Conservation (phyloP, 148 eudicot species). For the Amaranthus cruentus region DNA sequence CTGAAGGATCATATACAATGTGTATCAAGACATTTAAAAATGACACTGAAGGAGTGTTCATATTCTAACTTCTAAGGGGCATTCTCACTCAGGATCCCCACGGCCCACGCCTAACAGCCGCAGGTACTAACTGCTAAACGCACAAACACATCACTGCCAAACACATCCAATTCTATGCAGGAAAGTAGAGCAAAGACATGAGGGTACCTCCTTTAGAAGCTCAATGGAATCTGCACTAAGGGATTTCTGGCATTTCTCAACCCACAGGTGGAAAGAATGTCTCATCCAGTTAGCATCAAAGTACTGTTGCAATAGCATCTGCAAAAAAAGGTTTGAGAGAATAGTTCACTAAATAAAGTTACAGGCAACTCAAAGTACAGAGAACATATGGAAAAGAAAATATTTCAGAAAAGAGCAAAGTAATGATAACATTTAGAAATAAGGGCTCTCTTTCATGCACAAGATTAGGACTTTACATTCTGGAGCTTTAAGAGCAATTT, state of each 20-base stretch:
- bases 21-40: background rate
- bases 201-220: conserved; percentile 70
- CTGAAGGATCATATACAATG: background rate
- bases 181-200: background rate
- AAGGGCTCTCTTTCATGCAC: conserved; percentile 8
- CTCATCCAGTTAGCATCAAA: conserved; percentile 59
- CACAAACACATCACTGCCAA: background rate
- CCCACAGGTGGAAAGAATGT: conserved; percentile 65
- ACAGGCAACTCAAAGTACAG: conserved; percentile 5
- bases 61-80: background rate
- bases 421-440: background rate
- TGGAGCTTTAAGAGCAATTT: conserved; percentile 78
- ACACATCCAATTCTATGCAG: background rate
- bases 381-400: background rate
- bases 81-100: background rate
- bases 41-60: background rate
- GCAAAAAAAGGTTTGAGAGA: conserved; percentile 13
- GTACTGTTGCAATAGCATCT: conserved; percentile 71
- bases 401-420: conserved; percentile 4
- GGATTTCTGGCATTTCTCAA: conserved; percentile 62
- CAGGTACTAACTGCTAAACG: background rate
- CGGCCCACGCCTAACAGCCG: background rate
- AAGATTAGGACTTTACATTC: conserved; percentile 52
- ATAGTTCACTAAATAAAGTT: background rate
- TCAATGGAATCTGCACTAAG: conserved; percentile 79